phyloP scores from a whole-genome alignment of 371 early-diverging fungal species.

The Mortierella sp. region DNA sequence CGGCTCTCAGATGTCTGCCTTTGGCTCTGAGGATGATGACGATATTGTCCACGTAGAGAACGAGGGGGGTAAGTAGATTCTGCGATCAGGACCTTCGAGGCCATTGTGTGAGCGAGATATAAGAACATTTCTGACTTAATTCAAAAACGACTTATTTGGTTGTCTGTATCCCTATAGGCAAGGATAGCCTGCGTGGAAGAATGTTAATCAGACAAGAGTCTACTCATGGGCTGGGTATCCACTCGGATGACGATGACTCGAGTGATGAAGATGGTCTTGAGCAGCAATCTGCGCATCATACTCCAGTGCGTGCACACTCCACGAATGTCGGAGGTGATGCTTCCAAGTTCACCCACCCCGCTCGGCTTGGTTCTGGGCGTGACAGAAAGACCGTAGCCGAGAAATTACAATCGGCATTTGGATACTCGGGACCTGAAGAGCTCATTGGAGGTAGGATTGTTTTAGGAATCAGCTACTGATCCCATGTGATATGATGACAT shows the following conservation, averaged over 20 bases:
- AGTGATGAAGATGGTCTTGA: constrained; percentile 31
- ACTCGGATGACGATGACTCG: constrained; percentile 46
- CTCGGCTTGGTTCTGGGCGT: constrained; percentile 24
- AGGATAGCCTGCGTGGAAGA: not conserved
- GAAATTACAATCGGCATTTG: constrained; percentile 72
- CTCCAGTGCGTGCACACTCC: not conserved
- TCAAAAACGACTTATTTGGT: not conserved
- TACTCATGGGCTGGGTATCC: constrained; percentile 43
- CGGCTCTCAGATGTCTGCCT: constrained; percentile 36
- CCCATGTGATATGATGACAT: not conserved
- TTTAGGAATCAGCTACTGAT: not conserved
- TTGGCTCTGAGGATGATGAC: constrained; percentile 50
- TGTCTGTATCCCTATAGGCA: constrained; percentile 2
- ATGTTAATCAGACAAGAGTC: constrained; percentile 36
- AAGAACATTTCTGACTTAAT: not conserved
- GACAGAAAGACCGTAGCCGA: constrained; percentile 64
- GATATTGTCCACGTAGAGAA: constrained; percentile 50
- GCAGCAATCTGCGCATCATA: constrained; percentile 4
- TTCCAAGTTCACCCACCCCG: constrained; percentile 18
- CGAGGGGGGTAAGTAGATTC: constrained; percentile 6
- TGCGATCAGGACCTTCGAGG: not conserved
- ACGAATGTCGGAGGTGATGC: constrained; percentile 18
- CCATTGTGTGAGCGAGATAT: not conserved
- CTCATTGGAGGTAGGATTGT: constrained; percentile 62
- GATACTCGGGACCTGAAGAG: constrained; percentile 66